phyloP scores from a whole-genome alignment of 2,329 filamentous ascomycete species.

The Curvularia lunata region DNA sequence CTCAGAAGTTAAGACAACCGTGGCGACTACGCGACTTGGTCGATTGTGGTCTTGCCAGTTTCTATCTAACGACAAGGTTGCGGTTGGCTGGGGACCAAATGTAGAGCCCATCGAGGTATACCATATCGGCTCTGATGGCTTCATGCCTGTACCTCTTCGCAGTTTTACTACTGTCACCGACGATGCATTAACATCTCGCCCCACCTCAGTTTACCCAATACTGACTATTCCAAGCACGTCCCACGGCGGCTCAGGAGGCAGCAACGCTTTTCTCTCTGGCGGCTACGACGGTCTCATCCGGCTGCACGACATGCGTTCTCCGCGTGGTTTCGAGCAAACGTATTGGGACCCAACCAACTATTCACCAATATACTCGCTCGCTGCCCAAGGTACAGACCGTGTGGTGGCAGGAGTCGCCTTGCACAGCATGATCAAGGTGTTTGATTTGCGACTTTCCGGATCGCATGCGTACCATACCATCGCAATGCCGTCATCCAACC shows the following conservation, averaged over 20 bases:
- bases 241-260: conserved; percentile 44
- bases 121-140: conserved; percentile 55
- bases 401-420: conserved; percentile 64
- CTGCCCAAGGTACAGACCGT: conserved; percentile 62
- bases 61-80: conserved; percentile 57
- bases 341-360: conserved; percentile 65
- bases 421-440: conserved; percentile 66
- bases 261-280: conserved; percentile 64
- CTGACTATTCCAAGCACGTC: conserved; percentile 47
- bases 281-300: conserved; percentile 64
- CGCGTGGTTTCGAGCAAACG: conserved; percentile 54
- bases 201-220: conserved; percentile 55
- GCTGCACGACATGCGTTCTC: conserved; percentile 66
- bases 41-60: conserved; percentile 61
- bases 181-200: conserved; percentile 8
- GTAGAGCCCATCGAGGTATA: conserved; percentile 58
- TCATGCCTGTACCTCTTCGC: conserved; percentile 49
- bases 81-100: conserved; percentile 57
- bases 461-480: conserved; percentile 49
- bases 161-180: conserved; percentile 43
- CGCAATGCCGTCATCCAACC: conserved; percentile 22
- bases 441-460: conserved; percentile 63
- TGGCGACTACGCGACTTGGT: conserved; percentile 21
- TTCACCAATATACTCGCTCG: conserved; percentile 65
- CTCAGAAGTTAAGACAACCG: conserved; percentile 26